These are phyloP conservation scores for Epichloe scottii DNA, from an alignment of 2,329 filamentous ascomycete genomes.

Conservation along the genomic window DNA sequence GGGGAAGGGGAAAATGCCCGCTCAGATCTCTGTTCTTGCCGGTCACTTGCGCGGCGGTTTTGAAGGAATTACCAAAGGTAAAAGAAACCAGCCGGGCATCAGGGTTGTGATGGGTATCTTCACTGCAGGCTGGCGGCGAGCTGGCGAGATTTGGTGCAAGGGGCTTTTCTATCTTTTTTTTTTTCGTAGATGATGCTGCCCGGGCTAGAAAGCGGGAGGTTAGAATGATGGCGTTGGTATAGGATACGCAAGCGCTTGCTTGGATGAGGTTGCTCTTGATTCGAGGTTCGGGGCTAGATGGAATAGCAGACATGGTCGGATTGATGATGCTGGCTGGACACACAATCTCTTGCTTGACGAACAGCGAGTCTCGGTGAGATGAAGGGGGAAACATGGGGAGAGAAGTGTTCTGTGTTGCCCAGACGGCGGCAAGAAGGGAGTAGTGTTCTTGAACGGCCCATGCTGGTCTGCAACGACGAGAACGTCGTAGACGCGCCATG, in stretches of 20 bases:
- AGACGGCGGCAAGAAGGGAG: too few relatives aligned
- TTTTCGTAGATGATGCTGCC: background rate
- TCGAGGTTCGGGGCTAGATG: background rate
- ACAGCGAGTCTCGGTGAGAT: too few relatives aligned
- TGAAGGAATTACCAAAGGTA: background rate
- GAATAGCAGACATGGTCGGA: background rate
- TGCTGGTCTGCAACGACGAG: background rate
- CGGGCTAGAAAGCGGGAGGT: background rate
- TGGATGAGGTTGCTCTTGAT: background rate
- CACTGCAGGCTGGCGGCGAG: background rate
- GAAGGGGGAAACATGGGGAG: background rate
- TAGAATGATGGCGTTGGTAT: background rate
- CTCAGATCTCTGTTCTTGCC: conserved; percentile 40
- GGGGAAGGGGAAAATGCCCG: conserved; percentile 13
- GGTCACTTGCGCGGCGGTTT: conserved; percentile 4
- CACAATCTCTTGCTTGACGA: background rate
- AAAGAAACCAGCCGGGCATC: background rate
- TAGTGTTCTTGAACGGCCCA: background rate
- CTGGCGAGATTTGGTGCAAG: too few relatives aligned
- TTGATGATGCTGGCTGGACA: background rate
- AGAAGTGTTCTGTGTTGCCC: background rate
- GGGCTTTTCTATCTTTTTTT: background rate
- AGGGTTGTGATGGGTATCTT: conserved; percentile 3
- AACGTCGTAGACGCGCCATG: background rate
- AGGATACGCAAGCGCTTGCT: background rate